Evolutionary conservation across 306 rosid genomes (phyloP).

Genomic region (Quercus aquifolioides): DNA sequence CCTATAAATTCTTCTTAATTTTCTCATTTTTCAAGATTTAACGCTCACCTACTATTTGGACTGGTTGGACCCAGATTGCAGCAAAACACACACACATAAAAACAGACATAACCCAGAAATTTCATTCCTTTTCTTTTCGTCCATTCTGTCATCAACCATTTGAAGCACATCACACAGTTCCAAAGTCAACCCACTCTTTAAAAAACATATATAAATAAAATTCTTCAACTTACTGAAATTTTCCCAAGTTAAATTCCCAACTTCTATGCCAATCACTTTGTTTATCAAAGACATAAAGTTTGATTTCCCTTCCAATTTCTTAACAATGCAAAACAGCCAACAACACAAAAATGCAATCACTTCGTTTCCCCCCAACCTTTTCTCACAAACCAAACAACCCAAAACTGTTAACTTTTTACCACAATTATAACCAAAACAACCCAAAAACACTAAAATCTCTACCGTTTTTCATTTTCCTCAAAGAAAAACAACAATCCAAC

Average conservation of each 20-base stretch:
- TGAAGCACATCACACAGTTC: neutral
- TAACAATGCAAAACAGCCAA: neutral
- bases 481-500: slow-evolving; percentile 2
- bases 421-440: neutral
- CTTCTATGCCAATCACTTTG: neutral
- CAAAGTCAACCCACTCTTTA: neutral
- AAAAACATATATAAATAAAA: neutral
- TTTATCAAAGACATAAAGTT: neutral
- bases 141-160: neutral
- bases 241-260: neutral
- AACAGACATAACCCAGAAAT: neutral
- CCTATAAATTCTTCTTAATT: neutral
- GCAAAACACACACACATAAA: too few species aligned
- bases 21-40: neutral
- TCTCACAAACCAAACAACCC: neutral
- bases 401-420: neutral
- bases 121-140: neutral
- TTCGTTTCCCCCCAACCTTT: neutral
- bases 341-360: neutral
- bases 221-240: neutral
- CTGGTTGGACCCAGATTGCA: neutral
- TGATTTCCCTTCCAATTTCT: neutral
- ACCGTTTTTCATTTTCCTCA: neutral
- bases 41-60: neutral
- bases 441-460: neutral